phyloP scores from a whole-genome alignment of 768 basidiomycete species.

The Mycena polygramma region DNA sequence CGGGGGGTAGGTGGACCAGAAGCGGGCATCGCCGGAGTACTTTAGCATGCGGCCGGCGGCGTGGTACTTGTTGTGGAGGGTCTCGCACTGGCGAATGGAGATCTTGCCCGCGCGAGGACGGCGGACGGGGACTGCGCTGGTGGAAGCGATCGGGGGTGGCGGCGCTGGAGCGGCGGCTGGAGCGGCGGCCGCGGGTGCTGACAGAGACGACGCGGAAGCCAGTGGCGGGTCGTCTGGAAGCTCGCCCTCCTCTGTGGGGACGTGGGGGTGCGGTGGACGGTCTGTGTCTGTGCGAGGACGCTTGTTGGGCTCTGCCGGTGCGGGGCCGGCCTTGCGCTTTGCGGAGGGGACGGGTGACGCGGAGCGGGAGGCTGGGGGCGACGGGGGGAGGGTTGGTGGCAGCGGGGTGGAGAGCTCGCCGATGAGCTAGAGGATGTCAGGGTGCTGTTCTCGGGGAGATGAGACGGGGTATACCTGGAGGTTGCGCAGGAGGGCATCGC shows the following conservation, averaged over 20 bases:
- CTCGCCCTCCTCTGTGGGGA: conserved; percentile 68
- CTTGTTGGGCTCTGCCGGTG: conserved; percentile 59
- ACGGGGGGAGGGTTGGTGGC: conserved; percentile 63
- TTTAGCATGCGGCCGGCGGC: conserved; percentile 80
- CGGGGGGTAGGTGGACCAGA: conserved; percentile 79
- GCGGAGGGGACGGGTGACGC: conserved; percentile 58
- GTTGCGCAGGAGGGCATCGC: conserved; percentile 62
- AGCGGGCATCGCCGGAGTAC: conserved; percentile 85
- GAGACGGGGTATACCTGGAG: conserved; percentile 54
- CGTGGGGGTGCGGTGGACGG: conserved; percentile 31
- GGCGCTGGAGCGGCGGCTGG: conserved; percentile 37
- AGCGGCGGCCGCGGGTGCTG: conserved; percentile 12
- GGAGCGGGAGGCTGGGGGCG: conserved; percentile 65
- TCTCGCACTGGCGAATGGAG: conserved; percentile 63
- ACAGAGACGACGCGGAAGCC: conserved; percentile 40
- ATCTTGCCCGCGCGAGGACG: conserved; percentile 75
- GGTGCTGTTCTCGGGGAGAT: neutral
- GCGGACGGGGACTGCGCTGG: conserved; percentile 67
- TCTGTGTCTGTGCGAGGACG: conserved; percentile 56
- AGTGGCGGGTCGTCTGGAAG: conserved; percentile 59
- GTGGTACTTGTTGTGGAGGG: conserved; percentile 79
- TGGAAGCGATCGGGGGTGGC: conserved; percentile 45
- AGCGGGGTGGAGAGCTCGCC: conserved; percentile 56
- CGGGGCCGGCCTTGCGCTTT: conserved; percentile 63
- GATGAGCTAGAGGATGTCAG: conserved; percentile 52